Conservation (phyloP, 2,329 filamentous ascomycete species). For the Cladosporium sp. region DNA sequence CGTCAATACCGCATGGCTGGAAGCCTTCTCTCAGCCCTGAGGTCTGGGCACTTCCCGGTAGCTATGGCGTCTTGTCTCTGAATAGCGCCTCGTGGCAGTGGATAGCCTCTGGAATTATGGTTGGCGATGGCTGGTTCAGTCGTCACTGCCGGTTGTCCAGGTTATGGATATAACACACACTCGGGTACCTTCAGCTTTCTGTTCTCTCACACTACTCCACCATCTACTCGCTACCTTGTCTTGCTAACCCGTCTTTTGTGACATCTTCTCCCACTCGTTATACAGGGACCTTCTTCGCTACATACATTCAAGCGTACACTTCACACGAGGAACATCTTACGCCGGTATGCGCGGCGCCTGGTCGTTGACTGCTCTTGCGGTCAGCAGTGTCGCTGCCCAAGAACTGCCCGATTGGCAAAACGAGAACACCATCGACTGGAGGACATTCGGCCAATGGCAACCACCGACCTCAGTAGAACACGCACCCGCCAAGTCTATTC, state of each 20-base stretch:
- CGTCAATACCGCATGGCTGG: slow-evolving; percentile 19
- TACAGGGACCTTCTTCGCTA: background rate
- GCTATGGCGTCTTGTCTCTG: slow-evolving; percentile 17
- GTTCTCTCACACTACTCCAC: slow-evolving; percentile 13
- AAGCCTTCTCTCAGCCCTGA: slow-evolving; percentile 14
- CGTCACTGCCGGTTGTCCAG: slow-evolving; percentile 6
- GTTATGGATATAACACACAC: slow-evolving; percentile 13
- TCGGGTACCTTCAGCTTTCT: slow-evolving; percentile 8
- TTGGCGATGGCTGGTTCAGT: slow-evolving; percentile 15
- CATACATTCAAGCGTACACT: background rate
- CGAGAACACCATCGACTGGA: slow-evolving; percentile 18
- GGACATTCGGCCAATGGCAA: slow-evolving; percentile 18
- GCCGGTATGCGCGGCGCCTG: slow-evolving; percentile 16
- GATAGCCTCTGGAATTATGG: slow-evolving; percentile 8
- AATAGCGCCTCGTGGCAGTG: slow-evolving; percentile 3
- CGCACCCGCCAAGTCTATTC: background rate
- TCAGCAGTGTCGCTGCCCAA: slow-evolving; percentile 16
- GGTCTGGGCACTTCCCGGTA: slow-evolving; percentile 13
- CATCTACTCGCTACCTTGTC: background rate
- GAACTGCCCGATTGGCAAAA: slow-evolving; percentile 16
- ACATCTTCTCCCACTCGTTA: slow-evolving; percentile 13
- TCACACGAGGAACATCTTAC: background rate
- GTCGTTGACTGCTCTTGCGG: slow-evolving; percentile 17
- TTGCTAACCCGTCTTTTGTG: slow-evolving; percentile 18
- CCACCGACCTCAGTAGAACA: background rate